Percentiles rank a stretch among this genome's conserved stretches.
phyloP scores from a whole-genome alignment of 805 yeast species.

The Blastobotrys robertii region DNA sequence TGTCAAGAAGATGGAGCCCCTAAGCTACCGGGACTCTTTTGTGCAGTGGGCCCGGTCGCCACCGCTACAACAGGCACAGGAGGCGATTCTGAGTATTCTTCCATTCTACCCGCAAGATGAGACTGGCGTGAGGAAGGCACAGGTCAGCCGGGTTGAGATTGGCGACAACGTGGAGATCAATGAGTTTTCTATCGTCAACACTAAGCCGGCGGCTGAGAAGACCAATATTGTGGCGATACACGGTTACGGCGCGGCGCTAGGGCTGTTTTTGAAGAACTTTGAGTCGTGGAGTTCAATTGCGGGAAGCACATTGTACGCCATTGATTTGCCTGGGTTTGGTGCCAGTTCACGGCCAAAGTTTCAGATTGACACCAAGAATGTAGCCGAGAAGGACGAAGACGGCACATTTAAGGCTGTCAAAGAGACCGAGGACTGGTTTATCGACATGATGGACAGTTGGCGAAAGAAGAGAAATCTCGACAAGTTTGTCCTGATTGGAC shows the following conservation, averaged over 20 bases:
- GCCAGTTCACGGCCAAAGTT: slow-evolving; percentile 67
- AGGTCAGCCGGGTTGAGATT: slow-evolving; percentile 38
- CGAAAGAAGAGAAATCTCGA: slow-evolving; percentile 38
- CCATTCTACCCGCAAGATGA: slow-evolving; percentile 36
- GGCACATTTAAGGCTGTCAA: slow-evolving; percentile 24
- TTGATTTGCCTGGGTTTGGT: slow-evolving; percentile 88
- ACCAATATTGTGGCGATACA: slow-evolving; percentile 66
- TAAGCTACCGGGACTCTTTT: slow-evolving; percentile 30
- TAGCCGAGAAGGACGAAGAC: slow-evolving; percentile 22
- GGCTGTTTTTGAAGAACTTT: slow-evolving; percentile 68
- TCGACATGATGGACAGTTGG: slow-evolving; percentile 60
- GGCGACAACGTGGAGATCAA: slow-evolving; percentile 49
- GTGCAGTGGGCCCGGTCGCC: slow-evolving; percentile 36
- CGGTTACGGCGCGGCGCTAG: slow-evolving; percentile 90
- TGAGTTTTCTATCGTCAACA: slow-evolving; percentile 50
- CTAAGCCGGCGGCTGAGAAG: slow-evolving; percentile 21
- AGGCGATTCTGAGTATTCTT: slow-evolving; percentile 43
- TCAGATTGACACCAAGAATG: slow-evolving; percentile 19
- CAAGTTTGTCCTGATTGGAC: slow-evolving; percentile 60
- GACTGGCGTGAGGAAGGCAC: slow-evolving; percentile 20
- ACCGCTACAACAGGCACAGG: slow-evolving; percentile 32
- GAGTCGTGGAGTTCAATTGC: slow-evolving; percentile 32
- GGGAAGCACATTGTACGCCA: slow-evolving; percentile 69
- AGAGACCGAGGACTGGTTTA: slow-evolving; percentile 53
- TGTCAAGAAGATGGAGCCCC: slow-evolving; percentile 20